phyloP scores from a whole-genome alignment of 148 eudicot species.

The Chenopodium album region DNA sequence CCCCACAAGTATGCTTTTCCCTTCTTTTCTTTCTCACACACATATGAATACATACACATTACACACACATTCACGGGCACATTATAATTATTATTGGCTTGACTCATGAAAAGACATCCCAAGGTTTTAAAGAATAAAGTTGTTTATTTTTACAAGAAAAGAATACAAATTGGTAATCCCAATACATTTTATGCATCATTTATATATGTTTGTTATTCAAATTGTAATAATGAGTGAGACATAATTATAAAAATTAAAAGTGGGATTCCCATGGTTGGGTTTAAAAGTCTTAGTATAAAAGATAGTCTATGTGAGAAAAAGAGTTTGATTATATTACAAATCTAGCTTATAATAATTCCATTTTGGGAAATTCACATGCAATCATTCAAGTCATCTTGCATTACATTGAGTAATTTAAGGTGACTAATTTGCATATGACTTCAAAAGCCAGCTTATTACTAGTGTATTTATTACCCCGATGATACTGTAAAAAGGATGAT shows the following conservation, averaged over 20 bases:
- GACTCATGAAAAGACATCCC: constrained; percentile 14
- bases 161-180: neutral
- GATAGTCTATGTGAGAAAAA: neutral
- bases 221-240: constrained; percentile 10
- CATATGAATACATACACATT: constrained; percentile 4
- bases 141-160: neutral
- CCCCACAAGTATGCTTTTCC: constrained; percentile 26
- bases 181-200: neutral
- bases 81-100: constrained; percentile 20
- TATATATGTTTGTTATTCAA: neutral
- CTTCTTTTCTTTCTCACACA: neutral
- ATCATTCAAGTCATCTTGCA: neutral
- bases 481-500: no score
- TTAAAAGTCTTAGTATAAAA: neutral
- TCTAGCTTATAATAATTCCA: neutral
- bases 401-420: no score
- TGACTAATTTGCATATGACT: no score
- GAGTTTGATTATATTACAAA: neutral
- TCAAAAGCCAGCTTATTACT: no score
- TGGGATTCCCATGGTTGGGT: constrained; percentile 14
- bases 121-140: neutral
- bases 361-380: constrained; percentile 13
- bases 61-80: constrained; percentile 26
- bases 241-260: constrained; percentile 6
- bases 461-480: no score